phyloP scores from a whole-genome alignment of 352 stramenopile species.

The Globisporangium canariense region DNA sequence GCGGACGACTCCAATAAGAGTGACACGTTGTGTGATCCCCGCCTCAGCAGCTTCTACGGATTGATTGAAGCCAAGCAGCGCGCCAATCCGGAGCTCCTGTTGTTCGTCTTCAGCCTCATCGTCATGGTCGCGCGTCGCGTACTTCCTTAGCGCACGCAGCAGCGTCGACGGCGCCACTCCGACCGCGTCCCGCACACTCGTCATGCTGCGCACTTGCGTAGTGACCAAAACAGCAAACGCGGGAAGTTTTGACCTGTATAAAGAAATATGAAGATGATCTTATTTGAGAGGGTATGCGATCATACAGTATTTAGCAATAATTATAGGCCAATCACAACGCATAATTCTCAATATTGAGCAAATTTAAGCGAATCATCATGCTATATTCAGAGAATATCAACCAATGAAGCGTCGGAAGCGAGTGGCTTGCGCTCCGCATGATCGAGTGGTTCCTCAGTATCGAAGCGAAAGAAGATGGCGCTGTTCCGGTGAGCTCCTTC shows the following conservation, averaged over 20 bases:
- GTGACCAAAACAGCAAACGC: neutral
- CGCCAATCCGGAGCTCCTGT: neutral
- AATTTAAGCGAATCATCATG: slow-evolving; percentile 1
- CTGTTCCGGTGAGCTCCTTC: slow-evolving; percentile 36
- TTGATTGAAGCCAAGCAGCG: slow-evolving; percentile 6
- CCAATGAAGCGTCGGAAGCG: neutral
- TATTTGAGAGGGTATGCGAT: neutral
- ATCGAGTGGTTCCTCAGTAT: slow-evolving; percentile 17
- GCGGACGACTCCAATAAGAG: slow-evolving; percentile 11
- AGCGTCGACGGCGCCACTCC: slow-evolving; percentile 10
- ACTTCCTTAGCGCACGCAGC: slow-evolving; percentile 6
- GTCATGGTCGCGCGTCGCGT: slow-evolving; percentile 9
- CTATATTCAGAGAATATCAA: neutral
- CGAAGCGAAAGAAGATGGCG: slow-evolving; percentile 37
- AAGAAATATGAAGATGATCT: neutral
- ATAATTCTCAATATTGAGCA: neutral
- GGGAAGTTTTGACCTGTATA: neutral
- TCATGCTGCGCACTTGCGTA: neutral
- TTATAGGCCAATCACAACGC: neutral
- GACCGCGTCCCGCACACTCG: neutral
- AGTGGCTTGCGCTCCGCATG: neutral
- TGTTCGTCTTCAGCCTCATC: neutral
- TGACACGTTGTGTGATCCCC: neutral
- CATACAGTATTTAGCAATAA: neutral
- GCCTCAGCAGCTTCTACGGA: neutral